Percentiles rank a stretch among this genome's conserved stretches.
Evolutionary conservation across 2,329 filamentous ascomycete species (phyloP).

Genomic region (Stagonosporopsis cucurbitacearum): DNA sequence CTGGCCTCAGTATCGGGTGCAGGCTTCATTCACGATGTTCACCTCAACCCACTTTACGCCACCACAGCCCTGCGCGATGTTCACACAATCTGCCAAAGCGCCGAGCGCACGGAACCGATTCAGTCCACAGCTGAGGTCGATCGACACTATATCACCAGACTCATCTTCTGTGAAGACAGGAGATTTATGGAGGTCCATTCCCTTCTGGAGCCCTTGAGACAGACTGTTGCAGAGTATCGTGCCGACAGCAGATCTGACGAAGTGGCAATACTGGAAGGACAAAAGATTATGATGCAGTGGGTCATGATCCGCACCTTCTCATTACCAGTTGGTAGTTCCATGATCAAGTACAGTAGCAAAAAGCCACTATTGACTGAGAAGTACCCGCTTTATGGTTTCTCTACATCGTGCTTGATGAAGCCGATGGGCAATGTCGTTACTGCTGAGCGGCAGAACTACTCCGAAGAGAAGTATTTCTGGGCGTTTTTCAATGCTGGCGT

Average conservation of each 20-base stretch:
- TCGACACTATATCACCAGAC: constrained; percentile 77
- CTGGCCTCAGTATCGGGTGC: constrained; percentile 27
- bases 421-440: constrained; percentile 90
- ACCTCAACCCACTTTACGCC: constrained; percentile 23
- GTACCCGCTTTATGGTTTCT: constrained; percentile 88
- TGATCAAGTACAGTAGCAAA: constrained; percentile 86
- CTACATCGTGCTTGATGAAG: constrained; percentile 87
- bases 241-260: constrained; percentile 81
- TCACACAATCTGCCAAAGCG: constrained; percentile 74
- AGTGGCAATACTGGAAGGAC: constrained; percentile 85
- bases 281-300: constrained; percentile 87
- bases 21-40: constrained; percentile 34
- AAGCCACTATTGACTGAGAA: constrained; percentile 92
- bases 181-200: constrained; percentile 84
- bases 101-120: constrained; percentile 68
- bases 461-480: constrained; percentile 97
- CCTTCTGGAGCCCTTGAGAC: constrained; percentile 83
- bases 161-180: constrained; percentile 91
- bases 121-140: constrained; percentile 85
- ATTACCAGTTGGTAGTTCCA: constrained; percentile 82
- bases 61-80: constrained; percentile 65
- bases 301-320: constrained; percentile 88
- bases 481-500: constrained; percentile 98
- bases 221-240: constrained; percentile 78
- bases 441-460: constrained; percentile 86